Conservation (phyloP, 2,329 filamentous ascomycete genomes). For the Pseudovirgaria hyperparasitica region DNA sequence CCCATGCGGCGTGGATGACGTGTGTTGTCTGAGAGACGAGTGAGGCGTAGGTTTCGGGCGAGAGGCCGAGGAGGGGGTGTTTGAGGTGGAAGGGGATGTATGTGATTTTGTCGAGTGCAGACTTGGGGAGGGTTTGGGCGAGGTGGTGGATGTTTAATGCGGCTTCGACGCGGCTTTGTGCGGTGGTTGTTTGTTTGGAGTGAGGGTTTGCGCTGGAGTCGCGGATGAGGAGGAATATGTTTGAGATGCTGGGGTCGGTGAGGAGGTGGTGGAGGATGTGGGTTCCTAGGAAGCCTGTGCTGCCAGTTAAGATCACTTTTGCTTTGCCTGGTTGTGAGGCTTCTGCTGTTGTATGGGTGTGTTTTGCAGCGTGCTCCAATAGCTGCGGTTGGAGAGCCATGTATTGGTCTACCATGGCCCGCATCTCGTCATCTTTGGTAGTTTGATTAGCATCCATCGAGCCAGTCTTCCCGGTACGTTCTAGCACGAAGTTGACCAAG, state of each 20-base stretch:
- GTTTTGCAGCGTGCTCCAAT: no score
- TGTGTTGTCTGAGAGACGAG: slow-evolving; percentile 33
- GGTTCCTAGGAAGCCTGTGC: slow-evolving; percentile 38
- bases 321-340: no score
- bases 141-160: not conserved
- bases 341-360: no score
- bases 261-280: slow-evolving; percentile 37
- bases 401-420: no score
- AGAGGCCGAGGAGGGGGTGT: slow-evolving; percentile 36
- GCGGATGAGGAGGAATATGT: slow-evolving; percentile 46
- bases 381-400: no score
- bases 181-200: slow-evolving; percentile 30
- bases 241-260: slow-evolving; percentile 22
- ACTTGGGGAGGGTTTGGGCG: slow-evolving; percentile 8
- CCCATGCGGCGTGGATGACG: slow-evolving; percentile 53
- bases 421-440: no score
- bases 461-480: no score
- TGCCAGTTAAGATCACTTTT: slow-evolving; percentile 37
- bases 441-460: no score
- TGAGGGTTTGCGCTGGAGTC: slow-evolving; percentile 31
- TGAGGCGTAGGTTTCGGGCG: slow-evolving; percentile 23
- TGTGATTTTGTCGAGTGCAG: slow-evolving; percentile 25
- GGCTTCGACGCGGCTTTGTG: no score
- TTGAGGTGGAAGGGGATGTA: slow-evolving; percentile 38
- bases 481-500: no score